These are phyloP conservation scores for Alternaria gaisen DNA, from an alignment of 2,329 filamentous ascomycete species.

Conservation along the genomic window DNA sequence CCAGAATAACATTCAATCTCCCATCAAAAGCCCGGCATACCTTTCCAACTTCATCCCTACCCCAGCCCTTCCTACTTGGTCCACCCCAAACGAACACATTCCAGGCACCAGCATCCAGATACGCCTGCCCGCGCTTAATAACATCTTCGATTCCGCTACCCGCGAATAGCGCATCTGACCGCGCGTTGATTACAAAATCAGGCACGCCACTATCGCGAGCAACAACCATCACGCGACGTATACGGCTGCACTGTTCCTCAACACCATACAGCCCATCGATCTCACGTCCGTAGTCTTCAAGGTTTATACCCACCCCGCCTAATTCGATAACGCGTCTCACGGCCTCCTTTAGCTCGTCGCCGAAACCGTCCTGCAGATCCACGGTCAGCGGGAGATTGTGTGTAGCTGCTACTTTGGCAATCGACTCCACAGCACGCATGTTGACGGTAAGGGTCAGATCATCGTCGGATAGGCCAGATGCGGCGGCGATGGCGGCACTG, in stretches of 20 bases:
- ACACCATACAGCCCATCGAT: slow-evolving; percentile 51
- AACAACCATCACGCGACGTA: slow-evolving; percentile 55
- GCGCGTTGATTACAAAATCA: not conserved
- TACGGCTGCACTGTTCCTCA: slow-evolving; percentile 59
- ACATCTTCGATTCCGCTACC: not conserved
- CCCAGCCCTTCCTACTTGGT: slow-evolving; percentile 46
- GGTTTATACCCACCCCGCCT: slow-evolving; percentile 66
- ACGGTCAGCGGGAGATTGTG: slow-evolving; percentile 62
- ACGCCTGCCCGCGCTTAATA: not conserved
- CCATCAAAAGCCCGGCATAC: slow-evolving; percentile 34
- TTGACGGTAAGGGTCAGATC: slow-evolving; percentile 62
- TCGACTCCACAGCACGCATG: slow-evolving; percentile 56
- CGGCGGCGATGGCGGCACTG: slow-evolving; percentile 46
- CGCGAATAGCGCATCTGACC: not conserved
- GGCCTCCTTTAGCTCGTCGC: slow-evolving; percentile 57
- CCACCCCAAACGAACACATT: slow-evolving; percentile 70
- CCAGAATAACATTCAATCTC: slow-evolving; percentile 40
- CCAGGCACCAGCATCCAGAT: slow-evolving; percentile 58
- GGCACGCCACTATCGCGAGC: slow-evolving; percentile 53
- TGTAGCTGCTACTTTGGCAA: slow-evolving; percentile 56
- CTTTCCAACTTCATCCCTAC: slow-evolving; percentile 33
- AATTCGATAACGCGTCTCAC: slow-evolving; percentile 58
- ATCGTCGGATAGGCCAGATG: slow-evolving; percentile 43
- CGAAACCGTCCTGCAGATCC: slow-evolving; percentile 70
- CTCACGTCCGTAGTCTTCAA: slow-evolving; percentile 61